A percentile compares a stretch with the other conserved stretches of the same genome.
phyloP scores from a whole-genome alignment of 352 stramenopile genomes.

The Phytopythium sindhum region DNA sequence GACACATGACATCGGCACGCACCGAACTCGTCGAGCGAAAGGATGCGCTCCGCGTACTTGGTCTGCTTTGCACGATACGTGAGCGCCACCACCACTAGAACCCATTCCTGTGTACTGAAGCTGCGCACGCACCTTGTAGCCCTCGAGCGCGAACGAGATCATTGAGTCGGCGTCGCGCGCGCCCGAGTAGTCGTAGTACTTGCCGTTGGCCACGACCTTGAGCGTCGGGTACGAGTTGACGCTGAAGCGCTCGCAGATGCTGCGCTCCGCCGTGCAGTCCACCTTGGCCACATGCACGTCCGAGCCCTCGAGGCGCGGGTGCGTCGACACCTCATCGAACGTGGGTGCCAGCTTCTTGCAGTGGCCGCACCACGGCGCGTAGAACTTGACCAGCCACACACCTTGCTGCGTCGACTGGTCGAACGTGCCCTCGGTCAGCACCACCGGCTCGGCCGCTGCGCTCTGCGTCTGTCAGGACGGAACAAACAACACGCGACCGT shows the following conservation, averaged over 20 bases:
- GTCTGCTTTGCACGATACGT: conserved; percentile 12
- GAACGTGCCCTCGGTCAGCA: conserved; percentile 51
- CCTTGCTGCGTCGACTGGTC: conserved; percentile 47
- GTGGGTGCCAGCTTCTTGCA: conserved; percentile 76
- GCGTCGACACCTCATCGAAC: conserved; percentile 52
- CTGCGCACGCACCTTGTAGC: conserved; percentile 55
- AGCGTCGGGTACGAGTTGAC: conserved; percentile 82
- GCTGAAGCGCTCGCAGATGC: conserved; percentile 75
- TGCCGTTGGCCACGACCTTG: conserved; percentile 60
- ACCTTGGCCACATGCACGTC: conserved; percentile 63
- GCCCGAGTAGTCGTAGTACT: conserved; percentile 71
- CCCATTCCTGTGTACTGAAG: not conserved
- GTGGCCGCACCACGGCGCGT: conserved; percentile 82
- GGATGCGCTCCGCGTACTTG: conserved; percentile 47
- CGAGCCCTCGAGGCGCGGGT: conserved; percentile 30
- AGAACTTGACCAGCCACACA: conserved; percentile 85
- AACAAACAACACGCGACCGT: not conserved
- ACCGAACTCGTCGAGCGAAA: conserved; percentile 61
- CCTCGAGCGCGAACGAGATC: conserved; percentile 43
- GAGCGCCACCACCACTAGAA: not conserved
- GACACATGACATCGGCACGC: conserved; percentile 5
- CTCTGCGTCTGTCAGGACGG: conserved; percentile 12
- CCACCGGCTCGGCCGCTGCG: conserved; percentile 20
- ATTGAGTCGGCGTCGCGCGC: conserved; percentile 54
- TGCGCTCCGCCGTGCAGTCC: conserved; percentile 73